These are phyloP conservation scores for Trichoderma koningiopsis DNA, from an alignment of 2,329 filamentous ascomycete genomes.

Conservation along the genomic window DNA sequence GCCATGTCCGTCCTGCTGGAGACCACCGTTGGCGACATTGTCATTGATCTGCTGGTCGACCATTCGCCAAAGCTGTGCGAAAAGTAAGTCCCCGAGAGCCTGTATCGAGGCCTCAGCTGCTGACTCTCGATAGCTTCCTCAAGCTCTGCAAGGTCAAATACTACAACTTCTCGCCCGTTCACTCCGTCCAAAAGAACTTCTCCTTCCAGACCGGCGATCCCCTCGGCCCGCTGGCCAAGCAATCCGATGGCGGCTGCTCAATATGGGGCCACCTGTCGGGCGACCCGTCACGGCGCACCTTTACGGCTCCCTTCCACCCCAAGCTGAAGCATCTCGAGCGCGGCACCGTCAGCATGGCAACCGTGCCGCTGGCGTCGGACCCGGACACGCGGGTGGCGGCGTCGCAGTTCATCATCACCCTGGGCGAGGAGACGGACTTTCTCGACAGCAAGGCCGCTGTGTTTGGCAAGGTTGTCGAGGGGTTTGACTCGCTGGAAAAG, in stretches of 20 bases:
- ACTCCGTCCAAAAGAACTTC: slow-evolving; percentile 91
- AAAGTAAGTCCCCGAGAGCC: slow-evolving; percentile 69
- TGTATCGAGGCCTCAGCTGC: slow-evolving; percentile 25
- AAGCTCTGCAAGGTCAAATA: slow-evolving; percentile 99
- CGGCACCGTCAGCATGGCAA: slow-evolving; percentile 98
- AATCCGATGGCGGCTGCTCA: slow-evolving; percentile 89
- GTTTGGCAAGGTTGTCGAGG: slow-evolving; percentile 94
- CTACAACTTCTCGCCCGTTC: slow-evolving; percentile 94
- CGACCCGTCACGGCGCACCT: slow-evolving; percentile 69
- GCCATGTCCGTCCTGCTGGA: slow-evolving; percentile 93
- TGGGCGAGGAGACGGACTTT: slow-evolving; percentile 86
- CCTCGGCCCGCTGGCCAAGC: slow-evolving; percentile 77
- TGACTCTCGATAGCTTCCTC: slow-evolving; percentile 69
- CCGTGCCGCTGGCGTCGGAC: slow-evolving; percentile 72
- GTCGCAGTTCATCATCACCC: slow-evolving; percentile 91
- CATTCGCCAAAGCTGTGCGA: slow-evolving; percentile 90
- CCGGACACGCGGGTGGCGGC: slow-evolving; percentile 80
- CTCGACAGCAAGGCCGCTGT: slow-evolving; percentile 92
- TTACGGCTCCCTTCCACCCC: slow-evolving; percentile 79
- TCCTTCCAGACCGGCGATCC: slow-evolving; percentile 96
- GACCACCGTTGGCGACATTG: slow-evolving; percentile 90
- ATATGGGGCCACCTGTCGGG: slow-evolving; percentile 85
- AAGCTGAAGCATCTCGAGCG: slow-evolving; percentile 87
- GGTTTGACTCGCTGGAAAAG: slow-evolving; percentile 90
- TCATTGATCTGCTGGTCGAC: slow-evolving; percentile 88